Evolutionary conservation across 75 land plant genomes (phyloP), one percentile per base, ranked within the genome.

Genomic region (Picea glauca): DNA sequence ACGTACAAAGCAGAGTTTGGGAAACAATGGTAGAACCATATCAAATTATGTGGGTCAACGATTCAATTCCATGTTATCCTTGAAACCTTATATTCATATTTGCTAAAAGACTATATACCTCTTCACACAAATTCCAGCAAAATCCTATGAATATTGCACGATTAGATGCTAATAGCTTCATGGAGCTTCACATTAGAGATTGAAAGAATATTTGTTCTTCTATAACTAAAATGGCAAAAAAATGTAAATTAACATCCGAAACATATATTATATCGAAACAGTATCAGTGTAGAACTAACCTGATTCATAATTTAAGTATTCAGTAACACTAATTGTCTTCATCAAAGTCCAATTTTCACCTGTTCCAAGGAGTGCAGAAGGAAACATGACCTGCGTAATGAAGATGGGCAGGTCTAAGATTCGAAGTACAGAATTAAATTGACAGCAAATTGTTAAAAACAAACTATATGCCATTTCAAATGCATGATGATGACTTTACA

Each of bases 301-400:
- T 88, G 95, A 80, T 89, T 97, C 99, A 86, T 97, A 97, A 76
- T 97, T 97, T 70, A 97, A 82, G 77, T 97, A 97, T 60, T 97
- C 99, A 5, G 99, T 97, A 30, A 94, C 99, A 85, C 99, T 97
- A 40, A 97, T 94, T 20, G 94, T 97, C 81, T 91, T 93, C 98
- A 97, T 95, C 86, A 97, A 68, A 11, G 95, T 95, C 99, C 99
- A 97, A 33, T 85, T 86, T 75, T 97, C 94, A 62, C 83, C 93
- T 21, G 99, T 97, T 30, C 99, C 99, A 83, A 97, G 83, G 58
- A 95, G 92, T 15, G 99, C 93, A 26, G 86, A 90, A 26, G 99
- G 99, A 85, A 97, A 97, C 84, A 97, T 93, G 38, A 97, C 98
- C 99, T 97, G 84, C 64, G 20, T 30, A 21, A 76, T 30, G 23